Conservation (phyloP, 2,329 filamentous ascomycete species). For the Simplicillium aogashimaense region DNA sequence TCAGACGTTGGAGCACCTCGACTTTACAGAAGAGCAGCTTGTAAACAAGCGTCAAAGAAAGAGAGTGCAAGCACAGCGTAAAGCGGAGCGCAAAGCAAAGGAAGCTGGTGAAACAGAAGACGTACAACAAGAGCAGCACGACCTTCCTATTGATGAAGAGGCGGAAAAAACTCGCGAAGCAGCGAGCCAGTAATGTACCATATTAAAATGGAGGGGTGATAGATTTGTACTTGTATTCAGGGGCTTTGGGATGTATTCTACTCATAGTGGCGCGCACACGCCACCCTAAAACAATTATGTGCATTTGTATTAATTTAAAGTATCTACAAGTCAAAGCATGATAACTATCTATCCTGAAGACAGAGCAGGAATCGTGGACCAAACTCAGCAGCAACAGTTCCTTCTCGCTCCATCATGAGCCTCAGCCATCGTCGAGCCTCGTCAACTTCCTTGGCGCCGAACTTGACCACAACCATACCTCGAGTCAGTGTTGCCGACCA, state of each 20-base stretch:
- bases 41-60: conserved; percentile 13
- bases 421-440: conserved; percentile 65
- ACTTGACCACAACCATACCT: conserved; percentile 78
- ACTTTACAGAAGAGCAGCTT: conserved; percentile 26
- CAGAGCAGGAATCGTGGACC: conserved; percentile 69
- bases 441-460: conserved; percentile 67
- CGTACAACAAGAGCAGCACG: too few species aligned
- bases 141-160: too few species aligned
- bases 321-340: too few species aligned
- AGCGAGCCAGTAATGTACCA: too few species aligned
- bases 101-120: background rate
- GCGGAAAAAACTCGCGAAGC: too few species aligned
- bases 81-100: conserved; percentile 3
- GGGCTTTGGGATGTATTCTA: too few species aligned
- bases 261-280: too few species aligned
- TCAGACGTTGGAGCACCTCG: conserved; percentile 37
- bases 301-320: too few species aligned
- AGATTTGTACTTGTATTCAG: too few species aligned
- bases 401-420: conserved; percentile 58
- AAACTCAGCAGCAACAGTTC: conserved; percentile 55
- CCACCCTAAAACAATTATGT: too few species aligned
- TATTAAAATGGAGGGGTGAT: too few species aligned
- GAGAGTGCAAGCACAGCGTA: conserved; percentile 12
- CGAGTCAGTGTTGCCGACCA: conserved; percentile 72
- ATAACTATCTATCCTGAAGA: conserved; percentile 29